These are phyloP conservation scores for Apiospora malaysiana DNA, from an alignment of 2,329 filamentous ascomycete genomes.

Conservation along the genomic window DNA sequence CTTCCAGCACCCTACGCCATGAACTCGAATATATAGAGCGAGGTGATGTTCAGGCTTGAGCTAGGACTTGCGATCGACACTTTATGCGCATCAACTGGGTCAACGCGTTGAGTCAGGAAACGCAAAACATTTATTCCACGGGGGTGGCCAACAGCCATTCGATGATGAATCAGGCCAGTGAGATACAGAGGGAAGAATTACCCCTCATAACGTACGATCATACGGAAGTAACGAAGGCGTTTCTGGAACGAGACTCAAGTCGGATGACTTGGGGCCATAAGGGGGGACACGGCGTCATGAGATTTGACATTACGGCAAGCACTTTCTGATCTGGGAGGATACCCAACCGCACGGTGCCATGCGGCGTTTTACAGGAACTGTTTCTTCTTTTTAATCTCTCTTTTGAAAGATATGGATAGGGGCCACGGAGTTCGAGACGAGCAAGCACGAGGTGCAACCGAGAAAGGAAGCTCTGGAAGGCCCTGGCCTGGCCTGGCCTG, in stretches of 20 bases:
- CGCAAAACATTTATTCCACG: neutral
- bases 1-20: neutral
- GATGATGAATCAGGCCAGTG: neutral
- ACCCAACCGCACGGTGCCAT: conserved; percentile 9
- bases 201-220: neutral
- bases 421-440: neutral
- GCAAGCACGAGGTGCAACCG: neutral
- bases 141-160: neutral
- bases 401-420: neutral
- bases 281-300: conserved; percentile 11
- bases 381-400: conserved; percentile 15
- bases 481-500: neutral
- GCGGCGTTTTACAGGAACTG: conserved; percentile 14
- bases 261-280: conserved; percentile 7
- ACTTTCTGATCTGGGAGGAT: conserved; percentile 17
- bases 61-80: neutral
- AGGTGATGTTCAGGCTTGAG: neutral
- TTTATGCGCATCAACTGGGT: neutral
- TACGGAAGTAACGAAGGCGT: conserved; percentile 18
- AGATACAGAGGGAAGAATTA: neutral
- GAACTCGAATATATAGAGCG: neutral
- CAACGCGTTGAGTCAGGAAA: neutral
- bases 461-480: neutral
- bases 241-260: conserved; percentile 10
- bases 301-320: conserved; percentile 19